Evolutionary conservation across 441 rosid species (phyloP).

Genomic region (Viola pubescens): DNA sequence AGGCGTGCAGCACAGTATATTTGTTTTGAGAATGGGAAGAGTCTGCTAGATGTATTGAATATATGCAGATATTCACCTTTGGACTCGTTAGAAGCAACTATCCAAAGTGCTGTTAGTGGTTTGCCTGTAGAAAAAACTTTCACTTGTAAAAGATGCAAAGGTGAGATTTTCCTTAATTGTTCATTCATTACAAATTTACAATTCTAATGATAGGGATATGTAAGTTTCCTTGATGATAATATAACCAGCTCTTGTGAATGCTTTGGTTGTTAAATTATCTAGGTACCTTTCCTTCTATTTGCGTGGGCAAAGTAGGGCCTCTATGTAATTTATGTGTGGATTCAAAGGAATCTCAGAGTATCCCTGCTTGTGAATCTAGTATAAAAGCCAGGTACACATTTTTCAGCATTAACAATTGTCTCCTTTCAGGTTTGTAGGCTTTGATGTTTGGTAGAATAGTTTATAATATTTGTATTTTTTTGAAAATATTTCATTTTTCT

Average conservation of each 20-base stretch:
- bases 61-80: conserved; percentile 70
- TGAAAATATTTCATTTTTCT: neutral
- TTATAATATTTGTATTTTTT: neutral
- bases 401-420: conserved; percentile 6
- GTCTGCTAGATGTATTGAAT: conserved; percentile 87
- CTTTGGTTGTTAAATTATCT: conserved; percentile 21
- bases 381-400: conserved; percentile 36
- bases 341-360: conserved; percentile 37
- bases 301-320: conserved; percentile 70
- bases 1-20: conserved; percentile 92
- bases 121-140: conserved; percentile 59
- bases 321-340: conserved; percentile 66
- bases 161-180: conserved; percentile 25
- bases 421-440: neutral
- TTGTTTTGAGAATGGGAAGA: conserved; percentile 96
- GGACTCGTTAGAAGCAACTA: conserved; percentile 62
- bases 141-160: conserved; percentile 87
- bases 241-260: conserved; percentile 13
- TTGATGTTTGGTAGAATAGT: conserved; percentile 1
- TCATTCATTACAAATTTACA: conserved; percentile 7
- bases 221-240: conserved; percentile 14
- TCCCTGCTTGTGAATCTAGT: conserved; percentile 26
- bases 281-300: conserved; percentile 57
- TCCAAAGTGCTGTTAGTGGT: conserved; percentile 59
- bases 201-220: conserved; percentile 8